phyloP scores from a whole-genome alignment of 129 eudicot species.

The Cynara cardunculus region DNA sequence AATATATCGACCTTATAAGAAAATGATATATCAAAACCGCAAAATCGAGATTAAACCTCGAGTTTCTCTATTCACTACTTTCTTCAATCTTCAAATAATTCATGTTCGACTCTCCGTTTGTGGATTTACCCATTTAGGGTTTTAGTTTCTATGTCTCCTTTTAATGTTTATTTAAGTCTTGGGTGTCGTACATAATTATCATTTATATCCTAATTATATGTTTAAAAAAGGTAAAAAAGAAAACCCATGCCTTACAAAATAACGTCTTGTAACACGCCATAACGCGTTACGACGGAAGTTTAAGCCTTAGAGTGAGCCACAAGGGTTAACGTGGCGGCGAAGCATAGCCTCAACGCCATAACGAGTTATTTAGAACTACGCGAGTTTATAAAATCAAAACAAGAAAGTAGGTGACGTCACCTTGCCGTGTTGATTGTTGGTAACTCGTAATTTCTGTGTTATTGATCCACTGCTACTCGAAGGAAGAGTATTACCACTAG shows the following conservation, averaged over 20 bases:
- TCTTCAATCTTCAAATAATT: background rate
- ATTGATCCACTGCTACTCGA: conserved; percentile 62
- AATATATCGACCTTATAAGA: background rate
- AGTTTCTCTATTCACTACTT: too few species aligned
- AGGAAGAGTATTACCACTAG: conserved; percentile 81
- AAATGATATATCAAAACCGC: background rate
- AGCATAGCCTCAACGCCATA: background rate
- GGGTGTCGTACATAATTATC: background rate
- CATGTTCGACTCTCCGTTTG: background rate
- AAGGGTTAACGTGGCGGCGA: background rate
- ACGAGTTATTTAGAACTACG: background rate
- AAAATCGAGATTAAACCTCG: background rate
- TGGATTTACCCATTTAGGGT: background rate
- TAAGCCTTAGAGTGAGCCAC: background rate
- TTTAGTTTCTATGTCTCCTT: background rate
- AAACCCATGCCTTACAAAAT: background rate
- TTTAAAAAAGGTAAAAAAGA: background rate
- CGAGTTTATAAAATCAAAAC: background rate
- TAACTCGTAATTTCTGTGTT: conserved; percentile 66
- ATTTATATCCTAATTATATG: background rate
- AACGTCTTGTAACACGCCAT: background rate
- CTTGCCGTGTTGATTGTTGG: conserved; percentile 98
- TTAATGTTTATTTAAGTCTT: background rate
- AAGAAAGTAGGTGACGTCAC: conserved; percentile 30
- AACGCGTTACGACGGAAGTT: background rate